A percentile compares a stretch with the other conserved stretches of the same genome.
Evolutionary conservation across 2,329 filamentous ascomycete genomes (phyloP).

Genomic region (Zasmidium angulare): DNA sequence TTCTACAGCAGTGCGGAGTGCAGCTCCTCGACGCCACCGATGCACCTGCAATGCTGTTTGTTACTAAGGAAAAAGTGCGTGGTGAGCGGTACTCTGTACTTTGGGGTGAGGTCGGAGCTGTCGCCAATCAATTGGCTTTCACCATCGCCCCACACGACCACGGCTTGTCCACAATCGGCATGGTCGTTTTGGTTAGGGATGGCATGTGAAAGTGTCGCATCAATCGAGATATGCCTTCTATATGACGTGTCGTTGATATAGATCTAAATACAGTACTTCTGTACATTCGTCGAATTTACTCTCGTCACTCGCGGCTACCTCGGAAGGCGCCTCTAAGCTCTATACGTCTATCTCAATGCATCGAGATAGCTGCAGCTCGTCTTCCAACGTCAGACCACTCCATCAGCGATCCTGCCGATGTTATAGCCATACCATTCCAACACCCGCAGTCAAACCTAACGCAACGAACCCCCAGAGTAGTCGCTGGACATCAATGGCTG

Average conservation of each 20-base stretch:
- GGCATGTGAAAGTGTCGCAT: constrained; percentile 5
- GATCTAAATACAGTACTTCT: no score
- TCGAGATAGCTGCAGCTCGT: not conserved
- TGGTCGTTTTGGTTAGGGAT: not conserved
- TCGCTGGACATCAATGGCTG: constrained; percentile 22
- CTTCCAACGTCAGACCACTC: not conserved
- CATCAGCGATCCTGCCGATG: not conserved
- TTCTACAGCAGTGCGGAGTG: constrained; percentile 10
- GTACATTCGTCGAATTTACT: not conserved
- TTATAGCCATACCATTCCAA: constrained; percentile 43
- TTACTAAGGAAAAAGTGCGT: not conserved
- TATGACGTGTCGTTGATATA: not conserved
- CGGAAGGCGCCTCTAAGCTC: not conserved
- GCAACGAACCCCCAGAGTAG: constrained; percentile 34
- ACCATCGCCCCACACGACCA: not conserved
- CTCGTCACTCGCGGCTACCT: not conserved
- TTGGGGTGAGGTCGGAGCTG: not conserved
- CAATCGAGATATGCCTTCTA: not conserved
- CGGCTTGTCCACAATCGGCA: not conserved
- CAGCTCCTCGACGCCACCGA: not conserved
- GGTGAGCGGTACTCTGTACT: not conserved
- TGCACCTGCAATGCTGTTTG: not conserved
- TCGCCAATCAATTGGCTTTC: not conserved
- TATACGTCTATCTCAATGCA: not conserved
- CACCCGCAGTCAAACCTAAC: constrained; percentile 32